Evolutionary conservation across 768 basidiomycete genomes (phyloP).

Genomic region (Phlebiopsis gigantea): DNA sequence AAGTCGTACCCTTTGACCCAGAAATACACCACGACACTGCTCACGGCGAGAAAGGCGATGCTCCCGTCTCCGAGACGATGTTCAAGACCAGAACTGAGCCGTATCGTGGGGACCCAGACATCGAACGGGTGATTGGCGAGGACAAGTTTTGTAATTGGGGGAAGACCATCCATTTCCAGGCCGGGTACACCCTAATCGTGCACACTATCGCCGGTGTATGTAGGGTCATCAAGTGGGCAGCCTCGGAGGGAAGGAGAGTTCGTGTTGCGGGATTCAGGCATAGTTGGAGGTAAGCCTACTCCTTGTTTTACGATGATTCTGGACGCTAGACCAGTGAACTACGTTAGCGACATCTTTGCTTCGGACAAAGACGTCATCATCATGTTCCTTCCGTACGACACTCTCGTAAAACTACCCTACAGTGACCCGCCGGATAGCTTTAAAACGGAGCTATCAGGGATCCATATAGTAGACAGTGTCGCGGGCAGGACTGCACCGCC

Average conservation of each 20-base stretch:
- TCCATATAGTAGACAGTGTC: slow-evolving; percentile 6
- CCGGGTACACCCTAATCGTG: slow-evolving; percentile 8
- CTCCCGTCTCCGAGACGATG: not conserved
- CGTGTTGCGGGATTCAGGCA: slow-evolving; percentile 16
- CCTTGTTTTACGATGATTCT: too few relatives aligned
- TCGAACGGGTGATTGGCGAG: not conserved
- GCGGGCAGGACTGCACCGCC: slow-evolving; percentile 3
- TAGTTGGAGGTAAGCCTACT: slow-evolving; percentile 12
- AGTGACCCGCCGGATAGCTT: slow-evolving; percentile 2
- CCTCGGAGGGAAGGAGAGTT: slow-evolving; percentile 1
- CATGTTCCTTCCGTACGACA: slow-evolving; percentile 14
- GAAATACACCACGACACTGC: too few relatives aligned
- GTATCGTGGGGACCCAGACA: not conserved
- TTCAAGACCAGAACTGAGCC: not conserved
- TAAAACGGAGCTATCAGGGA: slow-evolving; percentile 12
- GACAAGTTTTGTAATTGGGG: slow-evolving; percentile 13
- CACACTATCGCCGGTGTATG: slow-evolving; percentile 8
- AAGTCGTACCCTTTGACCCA: not conserved
- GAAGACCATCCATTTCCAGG: slow-evolving; percentile 2
- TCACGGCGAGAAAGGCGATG: not conserved
- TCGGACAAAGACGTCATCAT: slow-evolving; percentile 6
- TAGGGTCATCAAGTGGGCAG: slow-evolving; percentile 14
- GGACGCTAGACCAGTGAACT: too few relatives aligned
- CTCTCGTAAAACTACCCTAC: slow-evolving; percentile 11
- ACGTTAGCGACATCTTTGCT: slow-evolving; percentile 12